A percentile compares a stretch with the other conserved stretches of the same genome.
phyloP scores from a whole-genome alignment of 768 basidiomycete species.

The Russula lepida region DNA sequence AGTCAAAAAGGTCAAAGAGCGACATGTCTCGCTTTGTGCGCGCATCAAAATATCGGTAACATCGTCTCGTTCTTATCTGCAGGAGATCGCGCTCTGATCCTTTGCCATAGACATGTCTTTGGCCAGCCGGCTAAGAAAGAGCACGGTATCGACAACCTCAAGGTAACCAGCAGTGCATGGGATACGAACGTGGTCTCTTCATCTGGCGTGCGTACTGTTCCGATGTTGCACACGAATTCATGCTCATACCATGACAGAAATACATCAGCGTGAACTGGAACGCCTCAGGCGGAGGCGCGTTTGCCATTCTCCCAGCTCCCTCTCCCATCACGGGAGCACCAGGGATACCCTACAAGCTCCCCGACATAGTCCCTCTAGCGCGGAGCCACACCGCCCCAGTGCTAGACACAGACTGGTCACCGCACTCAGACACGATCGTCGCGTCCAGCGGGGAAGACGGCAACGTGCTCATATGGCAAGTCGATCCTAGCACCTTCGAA shows the following conservation, averaged over 20 bases:
- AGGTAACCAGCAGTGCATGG: slow-evolving; percentile 86
- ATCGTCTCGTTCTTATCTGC: slow-evolving; percentile 23
- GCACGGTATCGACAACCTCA: slow-evolving; percentile 70
- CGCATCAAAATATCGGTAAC: slow-evolving; percentile 78
- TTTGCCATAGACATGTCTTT: slow-evolving; percentile 68
- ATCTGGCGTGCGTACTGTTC: slow-evolving; percentile 50
- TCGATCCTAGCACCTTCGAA: slow-evolving; percentile 50
- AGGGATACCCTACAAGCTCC: slow-evolving; percentile 68
- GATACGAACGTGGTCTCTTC: slow-evolving; percentile 90
- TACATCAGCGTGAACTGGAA: slow-evolving; percentile 96
- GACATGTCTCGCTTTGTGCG: slow-evolving; percentile 81
- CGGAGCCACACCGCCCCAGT: slow-evolving; percentile 78
- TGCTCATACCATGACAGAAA: slow-evolving; percentile 19
- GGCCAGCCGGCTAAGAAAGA: slow-evolving; percentile 85
- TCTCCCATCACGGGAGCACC: slow-evolving; percentile 52
- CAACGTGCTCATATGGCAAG: slow-evolving; percentile 56
- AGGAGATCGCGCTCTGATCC: slow-evolving; percentile 1
- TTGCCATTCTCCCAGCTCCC: slow-evolving; percentile 85
- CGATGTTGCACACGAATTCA: neutral
- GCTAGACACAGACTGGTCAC: slow-evolving; percentile 95
- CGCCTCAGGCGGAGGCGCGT: slow-evolving; percentile 85
- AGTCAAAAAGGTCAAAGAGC: neutral
- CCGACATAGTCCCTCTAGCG: slow-evolving; percentile 87
- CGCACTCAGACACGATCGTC: slow-evolving; percentile 84
- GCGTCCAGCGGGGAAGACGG: slow-evolving; percentile 70